Percentiles rank a stretch among this genome's conserved stretches.
Evolutionary conservation across 108 stramenopile species (phyloP).

Genomic region (Skeletonema menzelii): DNA sequence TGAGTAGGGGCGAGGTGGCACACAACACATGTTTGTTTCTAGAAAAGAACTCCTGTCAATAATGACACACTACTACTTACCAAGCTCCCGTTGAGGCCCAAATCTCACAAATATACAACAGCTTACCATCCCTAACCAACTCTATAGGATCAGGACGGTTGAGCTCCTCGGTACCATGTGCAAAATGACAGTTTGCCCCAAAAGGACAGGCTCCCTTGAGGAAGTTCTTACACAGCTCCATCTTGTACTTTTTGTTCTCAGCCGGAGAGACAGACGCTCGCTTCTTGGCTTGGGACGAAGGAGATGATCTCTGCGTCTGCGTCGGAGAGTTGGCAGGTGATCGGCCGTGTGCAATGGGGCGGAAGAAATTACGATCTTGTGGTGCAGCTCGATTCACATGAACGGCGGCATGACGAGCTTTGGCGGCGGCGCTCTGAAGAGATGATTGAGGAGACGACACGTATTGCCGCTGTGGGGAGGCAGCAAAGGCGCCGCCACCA

Average conservation of each 20-base stretch:
- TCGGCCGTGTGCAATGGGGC: neutral
- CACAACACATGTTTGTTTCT: neutral
- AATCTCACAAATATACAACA: slow-evolving; percentile 19
- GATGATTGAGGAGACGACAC: neutral
- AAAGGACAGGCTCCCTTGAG: slow-evolving; percentile 9
- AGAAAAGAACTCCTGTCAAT: neutral
- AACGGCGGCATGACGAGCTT: neutral
- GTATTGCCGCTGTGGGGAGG: neutral
- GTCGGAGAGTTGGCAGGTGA: neutral
- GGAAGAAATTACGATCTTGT: neutral
- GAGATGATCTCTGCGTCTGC: neutral
- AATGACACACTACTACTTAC: slow-evolving; percentile 6
- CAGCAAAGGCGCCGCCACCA: neutral
- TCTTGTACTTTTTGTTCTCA: slow-evolving; percentile 36
- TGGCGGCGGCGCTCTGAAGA: neutral
- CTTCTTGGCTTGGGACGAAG: neutral
- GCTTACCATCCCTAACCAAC: slow-evolving; percentile 9
- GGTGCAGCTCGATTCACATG: neutral
- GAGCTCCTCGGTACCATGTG: slow-evolving; percentile 24
- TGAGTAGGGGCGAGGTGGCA: neutral
- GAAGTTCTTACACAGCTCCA: slow-evolving; percentile 32
- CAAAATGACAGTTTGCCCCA: slow-evolving; percentile 21
- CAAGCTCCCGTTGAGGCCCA: slow-evolving; percentile 34
- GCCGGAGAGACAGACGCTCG: neutral
- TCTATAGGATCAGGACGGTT: slow-evolving; percentile 10